phyloP scores from a whole-genome alignment of 306 rosid genomes.

The Citrullus amarus region DNA sequence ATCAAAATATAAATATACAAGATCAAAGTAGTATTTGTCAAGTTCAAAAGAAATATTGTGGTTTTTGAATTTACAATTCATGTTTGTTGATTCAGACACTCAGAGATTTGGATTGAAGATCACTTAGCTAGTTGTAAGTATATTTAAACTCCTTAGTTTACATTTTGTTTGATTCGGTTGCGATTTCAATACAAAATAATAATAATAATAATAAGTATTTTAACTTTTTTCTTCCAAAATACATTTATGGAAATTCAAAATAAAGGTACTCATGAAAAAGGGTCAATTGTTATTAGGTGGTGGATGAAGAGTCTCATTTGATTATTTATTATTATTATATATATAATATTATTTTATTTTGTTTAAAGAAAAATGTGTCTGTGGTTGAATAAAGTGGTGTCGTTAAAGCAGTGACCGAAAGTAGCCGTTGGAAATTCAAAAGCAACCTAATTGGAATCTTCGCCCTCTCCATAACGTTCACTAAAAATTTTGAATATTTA shows the following conservation, averaged over 20 bases:
- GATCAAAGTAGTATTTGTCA: too few relatives aligned
- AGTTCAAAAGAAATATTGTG: too few relatives aligned
- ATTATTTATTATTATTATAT: not conserved
- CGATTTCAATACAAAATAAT: too few relatives aligned
- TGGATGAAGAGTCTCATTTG: not conserved
- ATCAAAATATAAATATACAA: too few relatives aligned
- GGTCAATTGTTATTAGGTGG: not conserved
- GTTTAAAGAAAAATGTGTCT: not conserved
- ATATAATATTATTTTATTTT: not conserved
- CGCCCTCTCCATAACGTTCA: conserved; percentile 27
- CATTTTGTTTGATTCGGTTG: too few relatives aligned
- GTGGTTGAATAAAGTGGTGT: not conserved
- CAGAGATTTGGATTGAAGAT: too few relatives aligned
- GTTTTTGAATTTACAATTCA: too few relatives aligned
- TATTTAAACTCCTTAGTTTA: too few relatives aligned
- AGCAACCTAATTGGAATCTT: not conserved
- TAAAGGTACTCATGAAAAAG: not conserved
- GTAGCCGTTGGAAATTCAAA: conserved; percentile 31
- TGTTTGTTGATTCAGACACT: too few relatives aligned
- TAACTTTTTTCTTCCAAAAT: too few relatives aligned
- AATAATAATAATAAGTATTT: too few relatives aligned
- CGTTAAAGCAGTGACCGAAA: not conserved
- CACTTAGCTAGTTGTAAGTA: too few relatives aligned
- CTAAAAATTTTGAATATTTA: conserved; percentile 8
- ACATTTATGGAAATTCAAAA: not conserved